A percentile compares a stretch with the other conserved stretches of the same genome.
Evolutionary conservation across 75 land plant species (phyloP).

Genomic region (Pseudotsuga menziesii): DNA sequence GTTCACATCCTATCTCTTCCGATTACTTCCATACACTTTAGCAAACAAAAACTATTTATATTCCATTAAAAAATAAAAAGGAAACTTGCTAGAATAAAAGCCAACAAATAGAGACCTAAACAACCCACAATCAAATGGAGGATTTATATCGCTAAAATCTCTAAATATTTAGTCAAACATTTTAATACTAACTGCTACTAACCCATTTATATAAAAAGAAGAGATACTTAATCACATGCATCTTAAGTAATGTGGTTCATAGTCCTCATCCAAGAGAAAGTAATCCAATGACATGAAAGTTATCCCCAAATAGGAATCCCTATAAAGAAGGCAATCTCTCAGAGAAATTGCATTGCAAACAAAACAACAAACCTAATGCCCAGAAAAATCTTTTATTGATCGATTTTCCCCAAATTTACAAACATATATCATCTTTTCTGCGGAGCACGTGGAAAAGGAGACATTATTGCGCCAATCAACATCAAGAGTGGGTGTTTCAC

Average conservation of each 20-base stretch:
- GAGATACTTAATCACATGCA: background rate
- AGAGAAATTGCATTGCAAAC: background rate
- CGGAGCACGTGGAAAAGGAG: slow-evolving; percentile 92
- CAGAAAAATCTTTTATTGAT: slow-evolving; percentile 77
- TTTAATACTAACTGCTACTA: background rate
- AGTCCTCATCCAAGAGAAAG: background rate
- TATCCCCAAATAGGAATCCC: background rate
- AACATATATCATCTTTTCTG: slow-evolving; percentile 91
- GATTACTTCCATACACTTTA: background rate
- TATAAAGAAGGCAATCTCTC: background rate
- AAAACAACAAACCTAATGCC: slow-evolving; percentile 72
- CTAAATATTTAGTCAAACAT: background rate
- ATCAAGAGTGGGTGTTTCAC: slow-evolving; percentile 89
- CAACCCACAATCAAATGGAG: background rate
- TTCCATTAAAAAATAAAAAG: background rate
- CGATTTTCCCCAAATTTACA: slow-evolving; percentile 84
- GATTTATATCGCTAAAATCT: background rate
- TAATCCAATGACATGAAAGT: background rate
- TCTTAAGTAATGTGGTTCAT: background rate
- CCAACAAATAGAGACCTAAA: background rate
- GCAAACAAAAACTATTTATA: background rate
- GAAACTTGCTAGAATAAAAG: background rate
- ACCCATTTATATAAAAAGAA: no score
- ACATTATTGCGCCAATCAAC: slow-evolving; percentile 97
- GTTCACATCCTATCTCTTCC: background rate